Evolutionary conservation across 805 yeast species (phyloP), one percentile per base, ranked within the genome.

Genomic region (Pichia ethanolica): DNA sequence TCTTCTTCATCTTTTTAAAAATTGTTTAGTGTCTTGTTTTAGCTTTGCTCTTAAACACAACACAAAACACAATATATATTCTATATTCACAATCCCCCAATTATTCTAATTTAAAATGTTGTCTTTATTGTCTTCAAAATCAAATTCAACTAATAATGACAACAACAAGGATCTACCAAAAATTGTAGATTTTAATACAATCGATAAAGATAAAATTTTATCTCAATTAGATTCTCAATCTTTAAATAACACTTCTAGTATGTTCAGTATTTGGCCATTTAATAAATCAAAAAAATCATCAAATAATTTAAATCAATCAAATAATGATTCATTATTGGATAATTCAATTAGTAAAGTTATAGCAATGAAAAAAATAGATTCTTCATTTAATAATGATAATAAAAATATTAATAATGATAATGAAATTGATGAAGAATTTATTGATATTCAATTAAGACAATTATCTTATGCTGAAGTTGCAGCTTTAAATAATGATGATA

Each of bases 401-500:
- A 20, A 20, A 20, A 20, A 20, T 20, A 2, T 20, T 20, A 20
- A 20, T 20, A 20, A 20, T 20, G 20, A 20, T 20, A 20, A 20
- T 20, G 20, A 20, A 20, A 20, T 20, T 10, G 72, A 66, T 46
- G 67, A 63, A 13, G 79, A 71, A 46, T 77, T 73, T 55, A 68
- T 77, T 27, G 71, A 69, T 46, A 71, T 78, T 47, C 70, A 70
- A 44, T 60, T 75, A 39, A 71, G 79, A 47, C 68, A 71, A 48
- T 60, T 76, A 57, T 73, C 81, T 8, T 77, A 77, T 57, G 80
- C 80, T 11, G 82, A 78, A 63, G 79, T 72, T 27, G 78, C 78
- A 11, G 61, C 72, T 1, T 57, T 70, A 46, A 48, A 62, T 12
- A n/a, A 27, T 11, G 5, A 5, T 5, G 20, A 20, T 20, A 20